phyloP scores from a whole-genome alignment of 2,329 filamentous ascomycete genomes.

The Lasiodiplodia hormozganensis region DNA sequence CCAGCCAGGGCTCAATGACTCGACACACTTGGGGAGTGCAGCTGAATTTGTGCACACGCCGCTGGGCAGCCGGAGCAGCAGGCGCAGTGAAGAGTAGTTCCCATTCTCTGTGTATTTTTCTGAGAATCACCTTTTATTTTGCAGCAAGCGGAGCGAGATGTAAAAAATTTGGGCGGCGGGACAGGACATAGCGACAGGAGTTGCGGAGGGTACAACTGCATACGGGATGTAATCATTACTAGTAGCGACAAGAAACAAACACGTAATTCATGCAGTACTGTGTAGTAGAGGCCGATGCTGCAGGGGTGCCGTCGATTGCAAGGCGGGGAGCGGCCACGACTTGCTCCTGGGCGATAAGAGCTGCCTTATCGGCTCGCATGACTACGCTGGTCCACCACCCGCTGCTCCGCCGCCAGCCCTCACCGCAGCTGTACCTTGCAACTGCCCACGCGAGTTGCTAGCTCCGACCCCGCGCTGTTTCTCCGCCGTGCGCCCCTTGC shows the following conservation, averaged over 20 bases:
- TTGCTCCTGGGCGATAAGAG: slow-evolving; percentile 5
- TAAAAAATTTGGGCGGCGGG: slow-evolving; percentile 23
- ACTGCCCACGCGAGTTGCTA: slow-evolving; percentile 1
- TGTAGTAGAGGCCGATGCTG: neutral
- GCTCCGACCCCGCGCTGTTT: neutral
- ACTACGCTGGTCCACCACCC: slow-evolving; percentile 4
- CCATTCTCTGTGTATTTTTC: slow-evolving; percentile 22
- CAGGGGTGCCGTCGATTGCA: neutral
- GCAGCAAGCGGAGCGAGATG: slow-evolving; percentile 13
- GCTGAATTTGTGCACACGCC: slow-evolving; percentile 45
- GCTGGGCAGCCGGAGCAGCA: slow-evolving; percentile 17
- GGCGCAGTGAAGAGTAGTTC: slow-evolving; percentile 16
- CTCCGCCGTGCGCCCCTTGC: neutral
- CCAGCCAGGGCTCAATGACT: slow-evolving; percentile 41
- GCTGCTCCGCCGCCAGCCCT: slow-evolving; percentile 13
- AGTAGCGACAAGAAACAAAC: slow-evolving; percentile 17
- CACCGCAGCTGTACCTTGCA: slow-evolving; percentile 18
- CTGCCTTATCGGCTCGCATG: slow-evolving; percentile 21
- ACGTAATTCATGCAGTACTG: slow-evolving; percentile 21
- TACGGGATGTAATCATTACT: slow-evolving; percentile 17
- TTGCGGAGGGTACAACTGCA: slow-evolving; percentile 11
- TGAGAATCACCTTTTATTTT: slow-evolving; percentile 22
- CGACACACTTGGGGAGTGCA: slow-evolving; percentile 43
- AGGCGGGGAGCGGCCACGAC: slow-evolving; percentile 11
- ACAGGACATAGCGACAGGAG: slow-evolving; percentile 25